Conservation (phyloP, 2,329 filamentous ascomycete species). For the Domatiomyces catenatus region DNA sequence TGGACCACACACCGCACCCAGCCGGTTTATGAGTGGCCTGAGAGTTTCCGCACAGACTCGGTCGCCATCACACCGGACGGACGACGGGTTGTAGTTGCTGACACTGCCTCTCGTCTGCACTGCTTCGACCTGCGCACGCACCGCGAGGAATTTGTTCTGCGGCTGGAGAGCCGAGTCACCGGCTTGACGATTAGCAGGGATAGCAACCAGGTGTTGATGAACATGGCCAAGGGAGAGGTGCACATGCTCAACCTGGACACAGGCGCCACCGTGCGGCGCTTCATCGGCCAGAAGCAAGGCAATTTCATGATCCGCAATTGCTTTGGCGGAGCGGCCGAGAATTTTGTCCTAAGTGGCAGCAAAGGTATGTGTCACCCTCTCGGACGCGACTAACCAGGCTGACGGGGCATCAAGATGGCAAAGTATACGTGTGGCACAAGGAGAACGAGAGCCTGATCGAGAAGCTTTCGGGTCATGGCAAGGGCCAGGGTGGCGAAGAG, state of each 20-base stretch:
- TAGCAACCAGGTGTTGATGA: constrained; percentile 67
- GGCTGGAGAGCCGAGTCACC: constrained; percentile 54
- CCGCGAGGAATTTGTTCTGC: constrained; percentile 59
- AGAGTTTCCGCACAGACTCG: constrained; percentile 63
- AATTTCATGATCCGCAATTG: constrained; percentile 64
- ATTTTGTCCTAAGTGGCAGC: constrained; percentile 80
- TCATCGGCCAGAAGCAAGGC: constrained; percentile 58
- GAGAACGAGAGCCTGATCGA: constrained; percentile 62
- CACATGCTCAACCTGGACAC: constrained; percentile 64
- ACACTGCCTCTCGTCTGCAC: constrained; percentile 53
- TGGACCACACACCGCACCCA: constrained; percentile 40
- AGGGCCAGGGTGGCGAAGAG: constrained; percentile 30
- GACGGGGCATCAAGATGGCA: constrained; percentile 35
- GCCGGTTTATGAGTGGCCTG: constrained; percentile 27
- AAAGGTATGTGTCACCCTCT: constrained; percentile 48
- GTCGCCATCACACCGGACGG: constrained; percentile 71
- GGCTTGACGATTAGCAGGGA: constrained; percentile 70
- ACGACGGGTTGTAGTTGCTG: constrained; percentile 62
- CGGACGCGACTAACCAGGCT: constrained; percentile 10
- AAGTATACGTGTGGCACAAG: constrained; percentile 82
- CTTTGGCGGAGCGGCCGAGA: constrained; percentile 83
- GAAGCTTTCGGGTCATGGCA: constrained; percentile 56
- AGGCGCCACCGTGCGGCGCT: constrained; percentile 56
- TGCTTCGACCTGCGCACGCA: constrained; percentile 68
- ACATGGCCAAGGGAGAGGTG: constrained; percentile 61